Percentiles rank a stretch among this genome's conserved stretches.
phyloP scores from a whole-genome alignment of 345 rosid species.

The Gossypium raimondii region DNA sequence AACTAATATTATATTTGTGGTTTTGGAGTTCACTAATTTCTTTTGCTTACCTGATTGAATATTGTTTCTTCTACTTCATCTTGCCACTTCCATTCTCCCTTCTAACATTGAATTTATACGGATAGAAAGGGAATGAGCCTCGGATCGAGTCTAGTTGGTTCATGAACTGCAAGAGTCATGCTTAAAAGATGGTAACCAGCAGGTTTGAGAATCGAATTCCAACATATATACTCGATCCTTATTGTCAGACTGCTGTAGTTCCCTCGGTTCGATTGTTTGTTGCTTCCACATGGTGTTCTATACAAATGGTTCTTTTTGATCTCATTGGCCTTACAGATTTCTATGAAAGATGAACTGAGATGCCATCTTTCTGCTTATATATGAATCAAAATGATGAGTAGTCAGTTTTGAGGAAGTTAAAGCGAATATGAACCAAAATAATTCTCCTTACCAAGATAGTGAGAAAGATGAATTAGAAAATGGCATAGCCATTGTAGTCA shows the following conservation, averaged over 20 bases:
- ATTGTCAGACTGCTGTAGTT: too few relatives aligned
- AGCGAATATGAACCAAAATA: neutral
- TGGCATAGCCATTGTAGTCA: neutral
- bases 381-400: neutral
- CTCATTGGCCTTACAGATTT: too few relatives aligned
- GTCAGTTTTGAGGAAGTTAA: neutral
- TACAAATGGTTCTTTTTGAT: neutral
- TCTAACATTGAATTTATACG: neutral
- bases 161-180: neutral
- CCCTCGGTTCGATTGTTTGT: too few relatives aligned
- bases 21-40: neutral
- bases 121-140: neutral
- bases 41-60: neutral
- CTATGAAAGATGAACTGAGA: neutral
- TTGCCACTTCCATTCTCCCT: neutral
- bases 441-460: neutral
- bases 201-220: neutral
- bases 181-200: neutral
- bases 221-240: too few relatives aligned
- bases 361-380: neutral
- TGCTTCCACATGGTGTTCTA: too few relatives aligned
- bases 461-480: neutral
- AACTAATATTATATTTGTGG: slow-evolving; percentile 11
- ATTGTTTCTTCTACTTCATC: neutral
- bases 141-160: neutral